These are phyloP conservation scores for Laburnicola sp. DNA, from an alignment of 2,329 filamentous ascomycete species.

Conservation along the genomic window DNA sequence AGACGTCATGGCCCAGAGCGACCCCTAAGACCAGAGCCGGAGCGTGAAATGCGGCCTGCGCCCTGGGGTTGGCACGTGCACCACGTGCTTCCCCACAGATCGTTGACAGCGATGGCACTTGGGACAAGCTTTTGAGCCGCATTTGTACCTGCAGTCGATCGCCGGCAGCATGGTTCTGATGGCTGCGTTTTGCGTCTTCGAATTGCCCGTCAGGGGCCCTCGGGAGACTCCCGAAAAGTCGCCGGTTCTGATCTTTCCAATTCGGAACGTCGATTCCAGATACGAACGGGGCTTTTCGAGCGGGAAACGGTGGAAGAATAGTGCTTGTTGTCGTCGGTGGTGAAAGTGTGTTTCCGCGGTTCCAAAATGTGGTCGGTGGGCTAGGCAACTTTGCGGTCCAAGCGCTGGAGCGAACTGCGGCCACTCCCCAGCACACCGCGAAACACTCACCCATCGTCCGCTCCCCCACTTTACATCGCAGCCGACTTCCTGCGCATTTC, in stretches of 20 bases:
- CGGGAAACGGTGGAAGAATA: constrained; percentile 6
- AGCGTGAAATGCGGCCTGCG: constrained; percentile 7
- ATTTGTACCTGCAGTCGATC: constrained; percentile 42
- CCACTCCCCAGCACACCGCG: constrained; percentile 2
- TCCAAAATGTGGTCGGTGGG: neutral
- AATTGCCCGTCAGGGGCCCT: constrained; percentile 14
- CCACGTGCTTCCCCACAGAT: constrained; percentile 32
- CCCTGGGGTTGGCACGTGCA: constrained; percentile 12
- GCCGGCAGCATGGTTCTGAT: constrained; percentile 28
- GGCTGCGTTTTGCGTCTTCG: constrained; percentile 13
- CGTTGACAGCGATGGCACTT: constrained; percentile 28
- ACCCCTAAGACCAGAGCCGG: neutral
- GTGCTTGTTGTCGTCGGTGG: constrained; percentile 10
- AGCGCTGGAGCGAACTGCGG: neutral
- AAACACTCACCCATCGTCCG: constrained; percentile 2
- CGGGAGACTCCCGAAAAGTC: constrained; percentile 36
- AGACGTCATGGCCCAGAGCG: neutral
- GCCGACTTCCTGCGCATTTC: constrained; percentile 1
- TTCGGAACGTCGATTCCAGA: constrained; percentile 4
- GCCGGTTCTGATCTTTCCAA: constrained; percentile 14
- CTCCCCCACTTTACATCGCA: constrained; percentile 5
- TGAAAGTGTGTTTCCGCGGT: constrained; percentile 7
- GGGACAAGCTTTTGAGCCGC: constrained; percentile 42
- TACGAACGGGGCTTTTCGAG: neutral
- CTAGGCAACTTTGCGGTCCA: constrained; percentile 11